Evolutionary conservation across 495 filamentous ascomycete species (phyloP).

Genomic region (Trichoderma virens): DNA sequence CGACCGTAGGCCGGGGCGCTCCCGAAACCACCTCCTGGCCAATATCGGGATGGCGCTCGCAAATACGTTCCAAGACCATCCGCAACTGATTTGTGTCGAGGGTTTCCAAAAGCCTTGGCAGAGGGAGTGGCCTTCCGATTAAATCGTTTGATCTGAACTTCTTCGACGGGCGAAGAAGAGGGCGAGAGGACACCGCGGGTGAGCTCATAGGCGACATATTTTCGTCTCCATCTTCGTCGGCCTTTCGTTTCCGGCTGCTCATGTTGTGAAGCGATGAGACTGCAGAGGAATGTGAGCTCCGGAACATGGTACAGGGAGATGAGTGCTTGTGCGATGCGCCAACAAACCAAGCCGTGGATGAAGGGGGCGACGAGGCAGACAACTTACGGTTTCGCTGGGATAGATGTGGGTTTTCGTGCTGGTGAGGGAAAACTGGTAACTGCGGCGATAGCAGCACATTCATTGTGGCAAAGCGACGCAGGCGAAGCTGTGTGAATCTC

Average conservation of each 20-base stretch:
- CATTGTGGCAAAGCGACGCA: constrained; percentile 27
- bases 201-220: constrained; percentile 75
- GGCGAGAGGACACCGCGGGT: constrained; percentile 59
- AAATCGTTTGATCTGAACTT: constrained; percentile 57
- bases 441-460: constrained; percentile 44
- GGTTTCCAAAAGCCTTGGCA: constrained; percentile 84
- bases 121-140: constrained; percentile 67
- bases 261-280: constrained; percentile 48
- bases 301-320: too few species aligned
- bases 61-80: constrained; percentile 74
- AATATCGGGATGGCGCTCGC: constrained; percentile 77
- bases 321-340: not conserved
- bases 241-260: constrained; percentile 73
- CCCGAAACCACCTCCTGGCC: constrained; percentile 74
- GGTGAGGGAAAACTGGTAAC: constrained; percentile 68
- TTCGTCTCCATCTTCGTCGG: constrained; percentile 76
- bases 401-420: constrained; percentile 61
- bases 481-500: not conserved
- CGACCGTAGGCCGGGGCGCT: constrained; percentile 76
- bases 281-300: constrained; percentile 18
- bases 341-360: constrained; percentile 5
- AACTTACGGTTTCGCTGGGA: constrained; percentile 64
- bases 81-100: constrained; percentile 76
- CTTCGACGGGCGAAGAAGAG: constrained; percentile 54
- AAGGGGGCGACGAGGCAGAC: constrained; percentile 12